Evolutionary conservation across 495 filamentous ascomycete species (phyloP), one percentile per base, ranked within the genome.

Genomic region (Penicillium mononematosum): DNA sequence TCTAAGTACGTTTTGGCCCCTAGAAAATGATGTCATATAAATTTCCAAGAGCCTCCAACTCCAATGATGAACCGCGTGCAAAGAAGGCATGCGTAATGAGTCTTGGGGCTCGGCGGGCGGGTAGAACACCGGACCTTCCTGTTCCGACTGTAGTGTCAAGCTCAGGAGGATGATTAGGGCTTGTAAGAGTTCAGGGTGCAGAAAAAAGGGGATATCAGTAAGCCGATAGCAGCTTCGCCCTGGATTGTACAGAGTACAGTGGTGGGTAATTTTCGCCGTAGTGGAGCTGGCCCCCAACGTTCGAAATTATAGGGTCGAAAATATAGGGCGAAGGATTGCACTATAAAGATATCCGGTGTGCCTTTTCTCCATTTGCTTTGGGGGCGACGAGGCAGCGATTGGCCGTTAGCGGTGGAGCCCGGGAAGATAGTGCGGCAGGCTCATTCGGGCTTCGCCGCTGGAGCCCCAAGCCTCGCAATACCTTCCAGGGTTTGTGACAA

Each of bases 401-500:
- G 51, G 51, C 27, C 17, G 22, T 41, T 20, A n/a, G 17, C 14
- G 0, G 29, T 25, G 41, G 25, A 38, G 39, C 48, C 34, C 11
- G 42, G 29, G 42, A 5, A 36, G 17, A 44, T 34, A 54, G 41
- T 14, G 41, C 27, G 19, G 14, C 27, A 38, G 36, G 7, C 16
- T 27, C 27, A 11, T 36, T 50, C 31, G 50, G 51, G 29, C 52
- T 17, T 4, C 24, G 22, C 29, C 22, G 20, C 11, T 19, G n/a
- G 41, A 53, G 52, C 52, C 52, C 45, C 52, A 55, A 47, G 22
- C 29, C 42, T 29, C 32, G 36, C 22, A 6, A 6, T 32, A 20
- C 4, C 25, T 14, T 41, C 39, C 27, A 22, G 10, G 38, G 1
- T 2, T 44, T 29, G 4, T 42, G n/a, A 17, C 31, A 43, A 22